phyloP scores from a whole-genome alignment of 176 grass and related monocot species.

The Carex littledalei region DNA sequence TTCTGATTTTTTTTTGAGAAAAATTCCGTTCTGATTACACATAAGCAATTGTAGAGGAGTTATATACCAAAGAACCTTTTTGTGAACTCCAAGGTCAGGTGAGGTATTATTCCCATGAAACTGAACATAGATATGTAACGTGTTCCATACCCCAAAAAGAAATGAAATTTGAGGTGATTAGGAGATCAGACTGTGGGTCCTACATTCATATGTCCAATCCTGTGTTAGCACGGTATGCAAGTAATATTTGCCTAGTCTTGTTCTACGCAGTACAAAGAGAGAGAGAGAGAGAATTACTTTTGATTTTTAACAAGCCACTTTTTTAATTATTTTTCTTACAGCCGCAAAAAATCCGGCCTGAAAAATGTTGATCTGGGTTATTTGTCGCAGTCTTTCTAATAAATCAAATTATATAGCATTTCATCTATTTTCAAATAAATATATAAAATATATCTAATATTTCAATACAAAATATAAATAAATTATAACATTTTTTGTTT shows the following conservation, averaged over 20 bases:
- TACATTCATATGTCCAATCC: constrained; percentile 37
- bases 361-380: too few relatives aligned
- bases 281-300: too few relatives aligned
- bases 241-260: not conserved
- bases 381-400: too few relatives aligned
- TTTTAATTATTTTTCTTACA: too few relatives aligned
- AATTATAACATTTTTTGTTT: too few relatives aligned
- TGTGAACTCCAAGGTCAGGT: constrained; percentile 12
- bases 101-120: constrained; percentile 8
- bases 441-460: too few relatives aligned
- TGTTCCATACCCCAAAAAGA: constrained; percentile 18
- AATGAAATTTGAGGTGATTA: constrained; percentile 23
- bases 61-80: not conserved
- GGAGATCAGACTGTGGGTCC: constrained; percentile 19
- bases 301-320: too few relatives aligned
- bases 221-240: not conserved
- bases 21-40: not conserved
- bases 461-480: too few relatives aligned
- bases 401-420: too few relatives aligned
- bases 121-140: constrained; percentile 17
- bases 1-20: not conserved
- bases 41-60: not conserved
- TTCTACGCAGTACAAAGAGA: not conserved
- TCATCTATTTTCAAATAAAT: too few relatives aligned
- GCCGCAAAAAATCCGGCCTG: too few relatives aligned